A percentile compares a stretch with the other conserved stretches of the same genome.
Conservation (phyloP, 345 rosid species). For the Arabis hirsuta region DNA sequence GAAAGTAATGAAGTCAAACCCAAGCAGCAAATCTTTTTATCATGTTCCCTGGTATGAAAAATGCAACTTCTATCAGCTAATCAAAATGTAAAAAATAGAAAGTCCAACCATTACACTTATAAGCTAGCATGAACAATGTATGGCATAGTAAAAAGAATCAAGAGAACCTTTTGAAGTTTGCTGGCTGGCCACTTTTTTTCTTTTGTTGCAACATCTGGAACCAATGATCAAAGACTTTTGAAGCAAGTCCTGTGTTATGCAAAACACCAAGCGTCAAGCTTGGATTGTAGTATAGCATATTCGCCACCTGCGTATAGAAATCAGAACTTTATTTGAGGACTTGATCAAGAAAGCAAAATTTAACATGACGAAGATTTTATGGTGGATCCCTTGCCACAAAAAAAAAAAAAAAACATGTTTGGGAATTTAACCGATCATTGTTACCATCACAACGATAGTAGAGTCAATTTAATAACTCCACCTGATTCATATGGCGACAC, state of each 20-base stretch:
- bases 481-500: conserved; percentile 21
- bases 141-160: neutral
- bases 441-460: conserved; percentile 19
- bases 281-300: conserved; percentile 91
- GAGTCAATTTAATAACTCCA: conserved; percentile 9
- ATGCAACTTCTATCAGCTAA: conserved; percentile 19
- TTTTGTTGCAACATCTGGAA: conserved; percentile 95
- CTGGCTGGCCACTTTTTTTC: conserved; percentile 77
- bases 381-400: conserved; percentile 10
- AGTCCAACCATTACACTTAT: neutral
- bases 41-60: conserved; percentile 73
- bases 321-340: conserved; percentile 14
- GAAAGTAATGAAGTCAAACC: conserved; percentile 87
- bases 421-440: conserved; percentile 2
- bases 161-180: conserved; percentile 81
- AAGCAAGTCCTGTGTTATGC: conserved; percentile 79
- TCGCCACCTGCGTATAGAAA: conserved; percentile 66
- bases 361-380: neutral
- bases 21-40: conserved; percentile 97
- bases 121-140: conserved; percentile 19
- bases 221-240: conserved; percentile 86
- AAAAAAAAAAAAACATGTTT: neutral
- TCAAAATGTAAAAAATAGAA: neutral
- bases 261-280: conserved; percentile 74
- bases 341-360: conserved; percentile 8